Evolutionary conservation across 2,329 filamentous ascomycete genomes (phyloP), one percentile per base, ranked within the genome.

Genomic region (Ceratocystis destructans): DNA sequence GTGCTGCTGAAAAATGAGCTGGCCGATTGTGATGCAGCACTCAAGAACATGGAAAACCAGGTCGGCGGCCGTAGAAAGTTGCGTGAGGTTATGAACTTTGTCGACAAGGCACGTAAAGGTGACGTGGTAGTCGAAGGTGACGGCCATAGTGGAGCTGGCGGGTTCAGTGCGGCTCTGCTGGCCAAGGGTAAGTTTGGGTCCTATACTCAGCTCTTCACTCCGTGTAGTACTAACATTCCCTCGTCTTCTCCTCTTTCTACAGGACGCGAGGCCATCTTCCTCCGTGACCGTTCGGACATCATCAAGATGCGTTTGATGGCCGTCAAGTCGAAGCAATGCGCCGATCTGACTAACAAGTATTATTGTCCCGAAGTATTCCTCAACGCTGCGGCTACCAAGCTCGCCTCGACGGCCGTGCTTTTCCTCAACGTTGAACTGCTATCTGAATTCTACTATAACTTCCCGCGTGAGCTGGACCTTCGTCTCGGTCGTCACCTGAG

Each of bases 401-500:
- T 99, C 62, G 95, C 93, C 2, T 88, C 90, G 1, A 99, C 94
- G 0, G 93, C 94, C 1, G 94, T 99, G 7, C 84, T 99, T 0
- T 99, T 99, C 80, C 83, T 99, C 37, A 96, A 99, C 72, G 94
- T 97, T 10, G 95, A 99, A 77, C 82, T 99, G 22, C 83, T 99
- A 20, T 93, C 89, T 1, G 96, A 99, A 73, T 99, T 97, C 75
- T 96, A 96, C 78, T 96, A 96, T 77, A 91, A 94, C 73, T 99
- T 99, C 76, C 94, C 94, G 0, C 84, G 94, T 48, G 91, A 96
- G 74, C 83, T 99, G 12, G 94, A 99, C 74, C 79, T 87, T 68
- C 85, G 92, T 44, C 86, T 99, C 10, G 90, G 93, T 59, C 85
- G 90, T 31, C 87, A 90, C 71, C 80, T 96, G 68, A 84, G 84